Evolutionary conservation across 352 stramenopile genomes (phyloP).

Genomic region (Phytopythium kandeliae): DNA sequence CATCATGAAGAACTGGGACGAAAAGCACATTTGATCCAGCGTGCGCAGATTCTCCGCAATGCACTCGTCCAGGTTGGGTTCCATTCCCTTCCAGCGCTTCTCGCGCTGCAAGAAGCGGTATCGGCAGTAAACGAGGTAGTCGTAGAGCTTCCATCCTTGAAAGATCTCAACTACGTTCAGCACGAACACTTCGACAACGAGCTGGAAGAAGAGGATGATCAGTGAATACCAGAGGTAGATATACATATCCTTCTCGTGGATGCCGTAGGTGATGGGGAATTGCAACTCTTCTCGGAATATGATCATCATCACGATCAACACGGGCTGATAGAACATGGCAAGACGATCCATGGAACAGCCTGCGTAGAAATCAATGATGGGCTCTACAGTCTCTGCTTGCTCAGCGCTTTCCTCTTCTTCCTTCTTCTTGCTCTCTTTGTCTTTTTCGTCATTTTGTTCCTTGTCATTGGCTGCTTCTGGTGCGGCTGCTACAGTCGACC

Average conservation of each 20-base stretch:
- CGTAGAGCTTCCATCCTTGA: constrained; percentile 97
- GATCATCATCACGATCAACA: constrained; percentile 95
- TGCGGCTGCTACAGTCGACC: constrained; percentile 27
- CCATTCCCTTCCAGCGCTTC: constrained; percentile 95
- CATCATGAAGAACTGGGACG: constrained; percentile 98
- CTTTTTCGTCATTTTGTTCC: constrained; percentile 22
- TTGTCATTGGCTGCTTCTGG: constrained; percentile 1
- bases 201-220: constrained; percentile 94
- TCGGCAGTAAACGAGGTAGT: constrained; percentile 96
- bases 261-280: constrained; percentile 94
- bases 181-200: constrained; percentile 94
- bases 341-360: constrained; percentile 91
- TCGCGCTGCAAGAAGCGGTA: constrained; percentile 96
- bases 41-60: constrained; percentile 95
- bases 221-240: constrained; percentile 96
- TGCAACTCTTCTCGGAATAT: constrained; percentile 91
- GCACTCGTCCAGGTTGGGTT: constrained; percentile 95
- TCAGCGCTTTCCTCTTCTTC: constrained; percentile 51
- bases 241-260: constrained; percentile 97
- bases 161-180: constrained; percentile 96
- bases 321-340: constrained; percentile 91
- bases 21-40: constrained; percentile 97
- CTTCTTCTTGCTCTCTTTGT: constrained; percentile 29
- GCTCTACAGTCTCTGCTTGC: constrained; percentile 91
- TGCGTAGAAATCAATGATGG: constrained; percentile 93